Conservation (phyloP, 179 eudicot species). For the Nepenthes alata region DNA sequence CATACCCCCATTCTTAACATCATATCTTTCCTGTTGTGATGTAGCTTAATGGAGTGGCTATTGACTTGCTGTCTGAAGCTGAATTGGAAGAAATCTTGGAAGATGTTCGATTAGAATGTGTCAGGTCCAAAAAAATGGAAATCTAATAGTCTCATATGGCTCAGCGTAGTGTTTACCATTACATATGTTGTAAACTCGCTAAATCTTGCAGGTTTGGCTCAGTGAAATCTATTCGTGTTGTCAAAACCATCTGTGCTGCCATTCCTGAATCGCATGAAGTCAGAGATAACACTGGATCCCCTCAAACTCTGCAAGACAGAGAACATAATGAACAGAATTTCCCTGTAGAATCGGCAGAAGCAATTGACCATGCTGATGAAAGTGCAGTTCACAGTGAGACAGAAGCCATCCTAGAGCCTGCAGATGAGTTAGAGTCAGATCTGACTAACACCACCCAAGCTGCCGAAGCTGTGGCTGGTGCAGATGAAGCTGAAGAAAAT, state of each 20-base stretch:
- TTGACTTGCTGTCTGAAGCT: constrained; percentile 41
- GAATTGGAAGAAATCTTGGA: constrained; percentile 75
- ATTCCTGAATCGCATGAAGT: constrained; percentile 17
- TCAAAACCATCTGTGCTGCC: constrained; percentile 18
- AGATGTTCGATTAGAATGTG: constrained; percentile 77
- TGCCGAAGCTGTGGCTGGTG: constrained; percentile 7
- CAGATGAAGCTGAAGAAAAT: constrained; percentile 9
- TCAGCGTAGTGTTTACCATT: neutral
- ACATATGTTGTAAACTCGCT: neutral
- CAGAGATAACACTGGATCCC: constrained; percentile 12
- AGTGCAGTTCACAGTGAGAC: constrained; percentile 8
- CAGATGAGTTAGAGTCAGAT: constrained; percentile 10
- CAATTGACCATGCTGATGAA: constrained; percentile 15
- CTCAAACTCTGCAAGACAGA: constrained; percentile 14
- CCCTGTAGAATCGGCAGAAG: constrained; percentile 13
- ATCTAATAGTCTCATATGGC: neutral
- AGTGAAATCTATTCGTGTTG: constrained; percentile 58
- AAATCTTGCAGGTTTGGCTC: constrained; percentile 61
- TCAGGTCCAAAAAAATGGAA: constrained; percentile 39
- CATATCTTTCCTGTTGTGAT: constrained; percentile 1
- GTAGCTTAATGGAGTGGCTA: constrained; percentile 44
- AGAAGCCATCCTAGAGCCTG: constrained; percentile 2
- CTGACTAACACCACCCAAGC: constrained; percentile 2
- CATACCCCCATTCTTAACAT: neutral
- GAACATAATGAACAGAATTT: constrained; percentile 9